Base-by-base conservation (phyloP, 108 stramenopile genomes). In the Skeletonema grethae region DNA sequence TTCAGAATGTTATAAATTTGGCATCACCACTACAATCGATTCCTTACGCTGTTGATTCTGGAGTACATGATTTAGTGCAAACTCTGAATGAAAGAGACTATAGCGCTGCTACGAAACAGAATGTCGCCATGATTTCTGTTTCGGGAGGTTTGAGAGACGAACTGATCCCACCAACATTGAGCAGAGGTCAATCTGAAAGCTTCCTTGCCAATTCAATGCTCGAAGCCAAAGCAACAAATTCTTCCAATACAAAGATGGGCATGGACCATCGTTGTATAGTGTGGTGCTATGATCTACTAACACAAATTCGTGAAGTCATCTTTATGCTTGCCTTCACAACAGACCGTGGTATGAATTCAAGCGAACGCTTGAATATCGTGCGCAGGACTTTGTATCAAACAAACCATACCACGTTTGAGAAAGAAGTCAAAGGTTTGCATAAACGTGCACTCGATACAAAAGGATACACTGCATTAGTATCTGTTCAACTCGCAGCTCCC, bases 241-340 rank as follows among this genome's bases (percentile, higher is more conserved):
- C 46, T 11, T 12, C 9, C 11, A 41, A 70, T 5, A 41, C 73
- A 16, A 13, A 29, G 12, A 79, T 88, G 57, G 93, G 93, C 20
- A 90, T 90, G 88, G 93, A 94, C 70, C 90, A 94, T 75, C 78
- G 82, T 55, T 87, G 89, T 8, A 90, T 91, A 59, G 88, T 88
- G n/a, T 94, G 90, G 93, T 94, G 93, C 65, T 84, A 87, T 64
- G 80, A 86, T 66, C 55, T 91, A 11, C 67, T 94, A 8, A 64
- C 60, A 7, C 41, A 65, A 38, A 85, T 90, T 9, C 86, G 89
- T 34, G 72, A 73, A 59, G 58, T 88, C 0, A 73, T 92, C 63
- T 88, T 83, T 75, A 59, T 58, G 24, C 58, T 84, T 39, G 75
- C 67, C 2, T 29, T 68, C 9, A 46, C 71, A 57, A 72, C 71